phyloP scores from a whole-genome alignment of 176 grass and related monocot genomes.

The Hordeum marinum region DNA sequence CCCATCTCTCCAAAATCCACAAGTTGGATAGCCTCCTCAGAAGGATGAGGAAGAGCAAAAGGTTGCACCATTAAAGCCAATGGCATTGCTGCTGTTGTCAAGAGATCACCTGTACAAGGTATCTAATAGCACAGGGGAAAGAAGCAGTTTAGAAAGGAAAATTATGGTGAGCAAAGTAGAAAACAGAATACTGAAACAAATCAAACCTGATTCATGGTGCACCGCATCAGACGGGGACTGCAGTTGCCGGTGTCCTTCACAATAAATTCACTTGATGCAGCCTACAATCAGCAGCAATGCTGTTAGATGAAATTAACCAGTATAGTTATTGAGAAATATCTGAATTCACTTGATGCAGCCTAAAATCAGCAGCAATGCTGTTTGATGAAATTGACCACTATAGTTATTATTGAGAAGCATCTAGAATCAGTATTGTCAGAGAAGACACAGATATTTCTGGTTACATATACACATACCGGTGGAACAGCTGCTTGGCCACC shows the following conservation, averaged over 20 bases:
- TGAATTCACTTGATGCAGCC: constrained; percentile 67
- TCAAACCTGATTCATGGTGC: constrained; percentile 82
- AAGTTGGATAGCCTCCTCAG: constrained; percentile 74
- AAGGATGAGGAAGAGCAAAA: constrained; percentile 73
- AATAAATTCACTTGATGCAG: constrained; percentile 72
- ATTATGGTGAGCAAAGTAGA: neutral
- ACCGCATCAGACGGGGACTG: constrained; percentile 79
- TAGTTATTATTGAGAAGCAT: neutral
- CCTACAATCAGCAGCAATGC: constrained; percentile 28
- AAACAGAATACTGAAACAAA: neutral
- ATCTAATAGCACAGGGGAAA: constrained; percentile 54
- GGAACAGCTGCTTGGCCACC: constrained; percentile 67
- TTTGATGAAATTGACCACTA: constrained; percentile 1
- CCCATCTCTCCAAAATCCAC: constrained; percentile 90
- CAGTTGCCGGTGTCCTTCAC: constrained; percentile 86
- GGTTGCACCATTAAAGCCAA: constrained; percentile 84
- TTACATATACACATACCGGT: constrained; percentile 50
- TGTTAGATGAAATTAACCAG: constrained; percentile 8
- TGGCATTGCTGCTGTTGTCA: constrained; percentile 80
- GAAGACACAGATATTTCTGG: neutral
- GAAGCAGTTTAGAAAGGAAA: constrained; percentile 17
- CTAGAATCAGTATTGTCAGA: neutral
- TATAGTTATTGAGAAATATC: neutral
- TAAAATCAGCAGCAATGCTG: constrained; percentile 21
- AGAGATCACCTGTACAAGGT: constrained; percentile 79